These are phyloP conservation scores for Lenzites betulinus DNA, from an alignment of 768 basidiomycete genomes.

Conservation along the genomic window DNA sequence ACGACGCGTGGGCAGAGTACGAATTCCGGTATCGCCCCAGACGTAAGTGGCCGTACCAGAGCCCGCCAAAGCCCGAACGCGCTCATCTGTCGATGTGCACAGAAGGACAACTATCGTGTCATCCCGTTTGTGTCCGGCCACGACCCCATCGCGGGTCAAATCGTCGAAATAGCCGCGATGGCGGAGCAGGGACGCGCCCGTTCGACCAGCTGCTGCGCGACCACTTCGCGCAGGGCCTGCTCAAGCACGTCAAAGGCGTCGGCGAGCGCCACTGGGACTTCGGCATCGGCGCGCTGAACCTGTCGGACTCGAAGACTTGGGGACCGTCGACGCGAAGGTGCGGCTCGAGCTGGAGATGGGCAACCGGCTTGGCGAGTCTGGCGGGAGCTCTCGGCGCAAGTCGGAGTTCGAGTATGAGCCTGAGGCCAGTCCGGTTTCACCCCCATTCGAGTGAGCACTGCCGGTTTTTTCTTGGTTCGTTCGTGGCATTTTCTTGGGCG, in stretches of 20 bases:
- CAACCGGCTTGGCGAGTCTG: too few relatives aligned
- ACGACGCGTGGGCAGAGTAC: conserved; percentile 30
- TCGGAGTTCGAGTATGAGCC: too few relatives aligned
- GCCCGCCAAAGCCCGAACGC: not conserved
- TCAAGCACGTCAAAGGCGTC: conserved; percentile 38
- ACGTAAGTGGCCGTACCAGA: conserved; percentile 30
- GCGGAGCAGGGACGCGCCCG: conserved; percentile 31
- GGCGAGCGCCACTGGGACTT: conserved; percentile 33
- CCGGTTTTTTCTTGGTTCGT: too few relatives aligned
- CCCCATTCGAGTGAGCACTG: too few relatives aligned
- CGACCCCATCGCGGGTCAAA: conserved; percentile 29
- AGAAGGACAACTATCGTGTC: conserved; percentile 35
- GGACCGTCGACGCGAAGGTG: conserved; percentile 26
- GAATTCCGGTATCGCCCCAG: conserved; percentile 31
- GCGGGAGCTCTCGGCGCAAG: too few relatives aligned
- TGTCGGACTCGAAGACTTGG: conserved; percentile 30
- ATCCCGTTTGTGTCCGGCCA: conserved; percentile 33
- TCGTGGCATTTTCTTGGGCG: too few relatives aligned
- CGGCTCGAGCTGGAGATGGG: conserved; percentile 31
- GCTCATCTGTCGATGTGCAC: not conserved
- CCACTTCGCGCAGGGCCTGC: conserved; percentile 36
- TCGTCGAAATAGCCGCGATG: conserved; percentile 34
- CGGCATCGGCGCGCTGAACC: conserved; percentile 16
- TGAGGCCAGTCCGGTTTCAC: too few relatives aligned
- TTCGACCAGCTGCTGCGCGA: conserved; percentile 36